Conservation (phyloP, 495 filamentous ascomycete species). For the Daldinia vernicosa region DNA sequence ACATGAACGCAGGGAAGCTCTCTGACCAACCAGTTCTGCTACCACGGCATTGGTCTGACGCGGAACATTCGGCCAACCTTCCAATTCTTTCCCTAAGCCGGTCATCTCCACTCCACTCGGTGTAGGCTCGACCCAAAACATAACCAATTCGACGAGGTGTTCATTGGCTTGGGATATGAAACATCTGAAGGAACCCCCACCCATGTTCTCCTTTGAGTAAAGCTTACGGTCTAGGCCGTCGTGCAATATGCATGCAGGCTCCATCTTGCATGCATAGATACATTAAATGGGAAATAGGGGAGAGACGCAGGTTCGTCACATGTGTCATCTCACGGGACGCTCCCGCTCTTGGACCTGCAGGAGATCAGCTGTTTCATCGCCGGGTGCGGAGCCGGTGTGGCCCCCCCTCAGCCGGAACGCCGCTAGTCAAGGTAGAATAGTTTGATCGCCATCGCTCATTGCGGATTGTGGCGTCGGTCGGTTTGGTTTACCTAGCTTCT, state of each 20-base stretch:
- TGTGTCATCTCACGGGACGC: constrained; percentile 27
- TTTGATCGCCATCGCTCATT: constrained; percentile 7
- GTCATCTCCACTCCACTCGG: constrained; percentile 11
- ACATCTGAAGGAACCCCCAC: neutral
- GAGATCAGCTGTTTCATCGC: constrained; percentile 38
- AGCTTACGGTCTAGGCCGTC: constrained; percentile 6
- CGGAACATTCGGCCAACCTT: neutral
- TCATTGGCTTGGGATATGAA: neutral
- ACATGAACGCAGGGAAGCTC: constrained; percentile 9
- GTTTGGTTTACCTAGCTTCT: neutral
- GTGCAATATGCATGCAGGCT: constrained; percentile 31
- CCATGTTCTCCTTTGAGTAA: constrained; percentile 1
- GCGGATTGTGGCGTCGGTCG: constrained; percentile 13
- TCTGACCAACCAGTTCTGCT: neutral
- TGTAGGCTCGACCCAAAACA: constrained; percentile 11
- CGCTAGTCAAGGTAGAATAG: neutral
- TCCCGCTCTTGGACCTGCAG: constrained; percentile 33
- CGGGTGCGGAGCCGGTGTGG: constrained; percentile 28
- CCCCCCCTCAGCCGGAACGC: constrained; percentile 2
- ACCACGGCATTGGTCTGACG: neutral
- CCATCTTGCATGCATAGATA: constrained; percentile 17
- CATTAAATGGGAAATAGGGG: neutral
- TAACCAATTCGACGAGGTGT: constrained; percentile 4
- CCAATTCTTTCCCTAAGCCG: neutral
- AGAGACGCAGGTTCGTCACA: constrained; percentile 25